Evolutionary conservation across 148 eudicot genomes (phyloP), one percentile per base, ranked within the genome.

Genomic region (Polygonum aviculare): DNA sequence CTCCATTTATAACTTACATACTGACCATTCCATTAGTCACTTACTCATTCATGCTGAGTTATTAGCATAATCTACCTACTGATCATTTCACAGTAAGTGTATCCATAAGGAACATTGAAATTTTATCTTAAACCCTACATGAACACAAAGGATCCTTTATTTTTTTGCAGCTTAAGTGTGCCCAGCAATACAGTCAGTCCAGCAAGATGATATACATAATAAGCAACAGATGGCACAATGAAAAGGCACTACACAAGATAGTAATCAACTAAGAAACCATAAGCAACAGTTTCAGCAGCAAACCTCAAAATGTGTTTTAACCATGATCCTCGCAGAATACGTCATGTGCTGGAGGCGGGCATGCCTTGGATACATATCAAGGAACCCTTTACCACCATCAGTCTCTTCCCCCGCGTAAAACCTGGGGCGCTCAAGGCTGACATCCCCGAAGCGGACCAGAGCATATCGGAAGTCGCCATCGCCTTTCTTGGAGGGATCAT

Each of bases 261-360:
- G 21, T 12, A 57, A 57, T n/a, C 11, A 21, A 21, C 31, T 57
- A 19, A 57, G 63, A 57, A 57, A 57, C 31, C 11, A 19, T 19
- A 57, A 19, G 63, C 31, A 44, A 44, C 47, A 54, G 60, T 21
- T 1, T n/a, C 72, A 67, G 7, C 38, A 12, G 77, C 75, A 72
- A 75, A 93, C 98, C 98, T 93, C 81, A 85, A 87, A 80, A 69
- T 82, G 83, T 55, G 88, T 81, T 75, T 90, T 83, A 3, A 92
- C 93, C 79, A 81, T 88, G 76, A 95, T 77, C 75, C 90, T 82
- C 10, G 97, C 86, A 12, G 97, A 89, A 76, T 92, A 92, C 18
- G 98, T 92, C 96, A 95, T 92, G 77, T 90, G 89, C 74, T 92
- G 97, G 35, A 95, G 89, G 57, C 97, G 91, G 50, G 98, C 97